Conservation (phyloP, 1,139 yeast genomes). For the Candida sanyaensis region DNA sequence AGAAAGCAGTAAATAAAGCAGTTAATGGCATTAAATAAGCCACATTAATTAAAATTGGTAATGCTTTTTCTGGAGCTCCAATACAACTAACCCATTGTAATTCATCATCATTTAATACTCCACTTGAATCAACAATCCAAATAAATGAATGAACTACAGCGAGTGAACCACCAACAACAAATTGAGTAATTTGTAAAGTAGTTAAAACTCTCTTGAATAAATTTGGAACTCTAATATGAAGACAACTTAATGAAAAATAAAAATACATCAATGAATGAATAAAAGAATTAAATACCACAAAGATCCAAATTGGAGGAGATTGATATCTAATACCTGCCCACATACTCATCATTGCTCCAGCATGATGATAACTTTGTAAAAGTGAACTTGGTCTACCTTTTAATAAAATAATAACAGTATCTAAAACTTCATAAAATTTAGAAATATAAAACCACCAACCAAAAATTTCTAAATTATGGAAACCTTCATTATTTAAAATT, state of each 20-base stretch:
- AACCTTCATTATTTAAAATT: conserved; percentile 20
- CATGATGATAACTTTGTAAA: conserved; percentile 75
- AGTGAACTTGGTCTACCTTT: conserved; percentile 72
- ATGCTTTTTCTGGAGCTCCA: conserved; percentile 59
- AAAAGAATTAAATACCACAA: conserved; percentile 76
- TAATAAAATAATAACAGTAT: conserved; percentile 65
- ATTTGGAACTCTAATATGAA: conserved; percentile 61
- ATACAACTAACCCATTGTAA: conserved; percentile 52
- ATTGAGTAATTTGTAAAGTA: conserved; percentile 70
- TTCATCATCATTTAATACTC: conserved; percentile 14
- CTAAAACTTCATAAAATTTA: conserved; percentile 73
- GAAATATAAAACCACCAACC: conserved; percentile 73
- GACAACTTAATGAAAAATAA: conserved; percentile 65
- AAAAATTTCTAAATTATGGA: conserved; percentile 54
- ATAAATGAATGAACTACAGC: conserved; percentile 66
- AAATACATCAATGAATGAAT: conserved; percentile 78
- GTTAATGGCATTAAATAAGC: conserved; percentile 71
- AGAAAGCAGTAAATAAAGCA: conserved; percentile 67
- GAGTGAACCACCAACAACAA: conserved; percentile 68
- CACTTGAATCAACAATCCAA: conserved; percentile 54
- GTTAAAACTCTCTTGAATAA: conserved; percentile 63
- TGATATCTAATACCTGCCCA: conserved; percentile 76
- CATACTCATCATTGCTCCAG: conserved; percentile 85
- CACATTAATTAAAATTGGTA: conserved; percentile 65
- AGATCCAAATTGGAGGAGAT: conserved; percentile 81